phyloP scores from a whole-genome alignment of 83 land plant genomes.

The Diphasiastrum complanatum region DNA sequence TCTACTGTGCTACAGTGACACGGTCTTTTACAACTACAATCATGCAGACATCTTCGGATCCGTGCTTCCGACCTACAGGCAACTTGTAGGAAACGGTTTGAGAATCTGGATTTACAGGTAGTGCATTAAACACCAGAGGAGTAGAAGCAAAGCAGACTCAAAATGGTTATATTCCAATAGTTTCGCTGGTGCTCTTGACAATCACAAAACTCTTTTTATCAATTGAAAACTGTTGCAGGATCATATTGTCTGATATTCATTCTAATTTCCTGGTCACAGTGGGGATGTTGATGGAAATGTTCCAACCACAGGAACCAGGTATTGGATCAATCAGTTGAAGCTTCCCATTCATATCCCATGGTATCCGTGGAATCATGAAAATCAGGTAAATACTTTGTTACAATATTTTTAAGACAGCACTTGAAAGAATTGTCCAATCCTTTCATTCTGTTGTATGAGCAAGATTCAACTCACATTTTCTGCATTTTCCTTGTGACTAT shows the following conservation, averaged over 20 bases:
- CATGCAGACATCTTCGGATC: constrained; percentile 16
- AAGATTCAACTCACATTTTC: no score
- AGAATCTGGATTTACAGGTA: constrained; percentile 33
- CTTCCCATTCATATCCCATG: constrained; percentile 38
- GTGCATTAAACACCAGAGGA: not conserved
- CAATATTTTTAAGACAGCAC: no score
- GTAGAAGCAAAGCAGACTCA: not conserved
- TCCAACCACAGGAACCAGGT: constrained; percentile 21
- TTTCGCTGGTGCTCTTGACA: not conserved
- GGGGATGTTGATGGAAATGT: constrained; percentile 24
- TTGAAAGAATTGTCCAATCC: no score
- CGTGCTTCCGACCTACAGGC: constrained; percentile 23
- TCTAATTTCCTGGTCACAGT: not conserved
- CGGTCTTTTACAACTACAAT: constrained; percentile 7
- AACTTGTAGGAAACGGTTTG: constrained; percentile 8
- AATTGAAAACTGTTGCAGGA: no score
- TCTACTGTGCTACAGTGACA: constrained; percentile 13
- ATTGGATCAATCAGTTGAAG: constrained; percentile 24
- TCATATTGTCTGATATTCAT: not conserved
- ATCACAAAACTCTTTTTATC: not conserved
- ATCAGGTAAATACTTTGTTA: constrained; percentile 18
- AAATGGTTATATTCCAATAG: not conserved
- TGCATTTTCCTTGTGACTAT: no score
- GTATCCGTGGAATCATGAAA: constrained; percentile 46
- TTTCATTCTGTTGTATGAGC: no score